Base-by-base conservation (phyloP, 2,329 filamentous ascomycete genomes). In the Mycogone perniciosa region DNA sequence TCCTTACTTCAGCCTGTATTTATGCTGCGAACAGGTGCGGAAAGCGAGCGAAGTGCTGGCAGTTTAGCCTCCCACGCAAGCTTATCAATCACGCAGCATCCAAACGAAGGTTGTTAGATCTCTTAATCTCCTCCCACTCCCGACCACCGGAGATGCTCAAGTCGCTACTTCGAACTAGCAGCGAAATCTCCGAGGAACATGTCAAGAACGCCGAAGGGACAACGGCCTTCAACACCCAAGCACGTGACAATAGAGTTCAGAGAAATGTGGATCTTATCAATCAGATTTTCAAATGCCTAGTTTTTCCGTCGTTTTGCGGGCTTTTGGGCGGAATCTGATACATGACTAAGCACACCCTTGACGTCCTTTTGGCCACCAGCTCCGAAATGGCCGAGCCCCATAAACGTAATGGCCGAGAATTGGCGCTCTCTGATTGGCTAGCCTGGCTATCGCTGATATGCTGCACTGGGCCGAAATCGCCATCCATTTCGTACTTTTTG, bases 361-460 rank as follows among this genome's bases (percentile, higher is more conserved):
- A 9, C n/a, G 30, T 5, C 11, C 29, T 8, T 38, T 43, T 41
- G 46, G 39, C 35, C 27, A 4, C 46, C 13, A 41, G 41, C 41
- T 53, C 46, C 46, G 51, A 53, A 48, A 39, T 35, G 6, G 26
- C 51, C 46, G 47, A 50, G 46, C 42, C 20, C 26, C 41, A 41
- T n/a, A 50, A 42, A 53, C 51, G 51, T 53, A 53, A 53, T 53
- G 47, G 51, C 47, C 51, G 46, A 53, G 27, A 48, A 46, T 46
- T 37, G 11, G 8, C 5, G 13, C 11, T 3, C 31, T 27, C 41
- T 53, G 51, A 53, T 53, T 53, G 46, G 51, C 37, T 31, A 13
- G 34, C 29, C 11, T 35, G 34, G 34, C 20, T 31, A 50, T 50
- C 31, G 31, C 26, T 39, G 11, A 11, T 30, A 37, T 44, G 46